A percentile compares a stretch with the other conserved stretches of the same genome.
Conservation (phyloP, 2,329 filamentous ascomycete species). For the Colletotrichum trifolii region DNA sequence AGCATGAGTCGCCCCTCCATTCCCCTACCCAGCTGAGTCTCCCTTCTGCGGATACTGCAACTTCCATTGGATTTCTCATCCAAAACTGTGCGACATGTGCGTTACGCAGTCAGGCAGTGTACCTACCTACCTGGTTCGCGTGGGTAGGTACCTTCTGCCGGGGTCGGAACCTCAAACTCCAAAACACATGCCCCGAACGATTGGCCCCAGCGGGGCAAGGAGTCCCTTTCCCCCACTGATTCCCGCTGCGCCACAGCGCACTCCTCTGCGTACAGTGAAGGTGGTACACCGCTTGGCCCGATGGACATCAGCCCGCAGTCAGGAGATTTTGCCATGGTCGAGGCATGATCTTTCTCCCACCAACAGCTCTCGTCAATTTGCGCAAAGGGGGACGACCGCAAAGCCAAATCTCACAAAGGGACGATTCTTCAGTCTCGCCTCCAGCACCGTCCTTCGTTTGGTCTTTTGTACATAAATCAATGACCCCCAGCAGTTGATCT, state of each 20-base stretch:
- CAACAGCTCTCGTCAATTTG: conserved; percentile 22
- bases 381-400: conserved; percentile 11
- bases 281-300: conserved; percentile 25
- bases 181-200: conserved; percentile 26
- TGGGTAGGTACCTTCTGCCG: too few relatives aligned
- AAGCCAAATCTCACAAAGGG: conserved; percentile 1
- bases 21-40: too few relatives aligned
- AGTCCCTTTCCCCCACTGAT: conserved; percentile 29
- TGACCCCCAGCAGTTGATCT: conserved; percentile 27
- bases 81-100: too few relatives aligned
- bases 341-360: conserved; percentile 34
- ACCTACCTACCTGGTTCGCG: too few relatives aligned
- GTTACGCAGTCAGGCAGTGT: too few relatives aligned
- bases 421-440: conserved; percentile 6
- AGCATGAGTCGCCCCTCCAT: too few relatives aligned
- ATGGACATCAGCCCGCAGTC: conserved; percentile 26
- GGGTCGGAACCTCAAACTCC: neutral
- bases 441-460: neutral
- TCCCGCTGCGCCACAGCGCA: conserved; percentile 32
- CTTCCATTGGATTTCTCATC: too few relatives aligned
- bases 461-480: neutral
- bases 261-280: neutral
- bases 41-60: too few relatives aligned
- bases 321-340: conserved; percentile 36
- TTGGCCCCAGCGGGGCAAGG: conserved; percentile 34